Conservation (phyloP, 495 filamentous ascomycete species). For the Baudoinia panamericana region DNA sequence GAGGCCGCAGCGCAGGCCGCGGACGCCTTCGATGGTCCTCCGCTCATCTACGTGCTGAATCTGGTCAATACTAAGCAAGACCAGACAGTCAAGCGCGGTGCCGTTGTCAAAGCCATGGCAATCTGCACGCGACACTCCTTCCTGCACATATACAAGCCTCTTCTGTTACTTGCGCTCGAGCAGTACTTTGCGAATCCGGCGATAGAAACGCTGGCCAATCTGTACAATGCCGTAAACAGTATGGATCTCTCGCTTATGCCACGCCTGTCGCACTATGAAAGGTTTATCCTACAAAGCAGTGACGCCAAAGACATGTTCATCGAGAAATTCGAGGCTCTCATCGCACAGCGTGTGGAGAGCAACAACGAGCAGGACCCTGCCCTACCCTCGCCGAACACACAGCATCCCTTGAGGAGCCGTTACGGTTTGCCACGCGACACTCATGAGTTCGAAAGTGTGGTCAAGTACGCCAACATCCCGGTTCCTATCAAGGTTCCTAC, state of each 20-base stretch:
- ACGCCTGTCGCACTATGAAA: slow-evolving; percentile 67
- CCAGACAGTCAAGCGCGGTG: slow-evolving; percentile 76
- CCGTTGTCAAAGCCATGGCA: slow-evolving; percentile 97
- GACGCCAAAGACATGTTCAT: slow-evolving; percentile 93
- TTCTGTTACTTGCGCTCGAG: slow-evolving; percentile 86
- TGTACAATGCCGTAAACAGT: slow-evolving; percentile 84
- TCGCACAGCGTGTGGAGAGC: slow-evolving; percentile 49
- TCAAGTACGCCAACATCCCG: slow-evolving; percentile 88
- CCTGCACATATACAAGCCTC: slow-evolving; percentile 96
- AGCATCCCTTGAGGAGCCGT: slow-evolving; percentile 24
- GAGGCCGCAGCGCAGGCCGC: slow-evolving; percentile 34
- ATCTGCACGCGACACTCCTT: slow-evolving; percentile 98
- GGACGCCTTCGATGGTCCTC: slow-evolving; percentile 57
- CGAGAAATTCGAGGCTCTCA: slow-evolving; percentile 94
- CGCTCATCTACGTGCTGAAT: slow-evolving; percentile 95
- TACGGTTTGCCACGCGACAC: slow-evolving; percentile 79
- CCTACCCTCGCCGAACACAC: slow-evolving; percentile 1
- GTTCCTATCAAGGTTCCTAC: slow-evolving; percentile 93
- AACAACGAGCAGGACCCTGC: slow-evolving; percentile 9
- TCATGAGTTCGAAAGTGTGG: slow-evolving; percentile 89
- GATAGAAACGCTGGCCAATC: slow-evolving; percentile 72
- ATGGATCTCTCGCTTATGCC: slow-evolving; percentile 98
- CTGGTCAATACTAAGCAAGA: slow-evolving; percentile 97
- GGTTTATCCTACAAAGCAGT: slow-evolving; percentile 73
- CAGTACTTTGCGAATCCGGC: slow-evolving; percentile 93